Percentiles rank a stretch among this genome's conserved stretches.
These are phyloP conservation scores for Scopulariopsis brevicaulis DNA, from an alignment of 2,329 filamentous ascomycete genomes.

Conservation along the genomic window DNA sequence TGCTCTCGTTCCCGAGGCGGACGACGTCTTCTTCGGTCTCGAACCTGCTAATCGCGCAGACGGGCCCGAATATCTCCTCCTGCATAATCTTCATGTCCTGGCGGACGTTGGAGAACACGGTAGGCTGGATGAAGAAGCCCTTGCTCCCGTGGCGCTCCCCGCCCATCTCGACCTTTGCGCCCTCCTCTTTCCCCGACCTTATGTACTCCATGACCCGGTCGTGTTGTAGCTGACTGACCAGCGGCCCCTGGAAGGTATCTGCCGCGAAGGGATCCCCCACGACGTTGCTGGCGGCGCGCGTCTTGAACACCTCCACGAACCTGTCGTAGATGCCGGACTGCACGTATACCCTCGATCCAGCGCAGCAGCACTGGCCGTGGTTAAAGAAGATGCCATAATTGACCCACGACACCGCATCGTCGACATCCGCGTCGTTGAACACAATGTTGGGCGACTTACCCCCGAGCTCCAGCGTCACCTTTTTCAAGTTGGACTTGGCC, in stretches of 20 bases:
- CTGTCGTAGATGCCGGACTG: conserved; percentile 82
- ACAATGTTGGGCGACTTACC: conserved; percentile 76
- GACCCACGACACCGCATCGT: conserved; percentile 68
- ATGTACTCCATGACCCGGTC: conserved; percentile 83
- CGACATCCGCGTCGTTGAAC: conserved; percentile 67
- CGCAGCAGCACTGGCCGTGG: conserved; percentile 59
- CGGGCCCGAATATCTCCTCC: conserved; percentile 88
- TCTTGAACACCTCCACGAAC: conserved; percentile 69
- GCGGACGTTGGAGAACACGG: conserved; percentile 75
- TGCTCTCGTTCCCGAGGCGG: conserved; percentile 60
- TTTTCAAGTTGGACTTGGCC: conserved; percentile 68
- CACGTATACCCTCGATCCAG: conserved; percentile 74
- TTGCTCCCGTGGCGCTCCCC: conserved; percentile 59
- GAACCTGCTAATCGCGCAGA: conserved; percentile 79
- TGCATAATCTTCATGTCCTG: conserved; percentile 83
- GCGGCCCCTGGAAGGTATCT: conserved; percentile 79
- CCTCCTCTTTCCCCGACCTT: conserved; percentile 50
- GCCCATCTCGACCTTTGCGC: conserved; percentile 48
- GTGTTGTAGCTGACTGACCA: conserved; percentile 76
- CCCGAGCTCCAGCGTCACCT: conserved; percentile 69
- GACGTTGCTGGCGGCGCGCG: conserved; percentile 60
- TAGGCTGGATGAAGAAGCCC: conserved; percentile 86
- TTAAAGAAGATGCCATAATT: conserved; percentile 60
- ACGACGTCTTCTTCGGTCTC: conserved; percentile 71
- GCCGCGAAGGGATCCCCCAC: conserved; percentile 73